Conservation (phyloP, 2,329 filamentous ascomycete genomes). For the Helotiales sp. region DNA sequence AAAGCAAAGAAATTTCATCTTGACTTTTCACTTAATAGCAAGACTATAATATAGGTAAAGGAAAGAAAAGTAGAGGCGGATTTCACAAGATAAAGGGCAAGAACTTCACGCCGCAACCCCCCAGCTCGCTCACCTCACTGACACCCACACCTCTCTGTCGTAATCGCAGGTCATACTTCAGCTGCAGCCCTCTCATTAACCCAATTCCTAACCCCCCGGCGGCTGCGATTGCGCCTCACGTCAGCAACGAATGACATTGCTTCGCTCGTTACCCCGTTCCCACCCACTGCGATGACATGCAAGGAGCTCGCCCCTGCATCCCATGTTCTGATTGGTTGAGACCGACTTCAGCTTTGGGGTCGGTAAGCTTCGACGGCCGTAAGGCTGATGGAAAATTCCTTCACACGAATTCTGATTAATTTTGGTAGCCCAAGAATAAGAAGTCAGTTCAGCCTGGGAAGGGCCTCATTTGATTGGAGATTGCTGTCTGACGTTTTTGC, state of each 20-base stretch:
- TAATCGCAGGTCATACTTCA: conserved; percentile 3
- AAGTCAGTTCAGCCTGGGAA: background rate
- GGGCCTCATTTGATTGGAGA: background rate
- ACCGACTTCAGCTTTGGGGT: background rate
- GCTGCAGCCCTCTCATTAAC: background rate
- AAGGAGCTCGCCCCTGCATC: background rate
- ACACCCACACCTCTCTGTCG: background rate
- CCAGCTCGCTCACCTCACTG: background rate
- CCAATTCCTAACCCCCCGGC: too few relatives aligned
- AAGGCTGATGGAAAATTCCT: background rate
- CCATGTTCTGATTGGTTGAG: background rate
- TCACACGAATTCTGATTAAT: too few relatives aligned
- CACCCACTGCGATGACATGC: background rate
- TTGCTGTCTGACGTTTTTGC: background rate
- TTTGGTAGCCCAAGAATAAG: too few relatives aligned
- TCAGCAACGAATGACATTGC: conserved; percentile 14
- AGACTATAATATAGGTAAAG: background rate
- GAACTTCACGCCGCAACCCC: background rate
- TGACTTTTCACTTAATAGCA: background rate
- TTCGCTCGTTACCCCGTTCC: background rate
- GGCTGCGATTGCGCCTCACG: conserved; percentile 9
- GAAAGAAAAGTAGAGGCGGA: background rate
- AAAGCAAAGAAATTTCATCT: background rate
- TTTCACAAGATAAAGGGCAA: background rate
- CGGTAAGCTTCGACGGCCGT: background rate